Conservation (phyloP, 83 land plant species). For the Isoetes engelmannii region DNA sequence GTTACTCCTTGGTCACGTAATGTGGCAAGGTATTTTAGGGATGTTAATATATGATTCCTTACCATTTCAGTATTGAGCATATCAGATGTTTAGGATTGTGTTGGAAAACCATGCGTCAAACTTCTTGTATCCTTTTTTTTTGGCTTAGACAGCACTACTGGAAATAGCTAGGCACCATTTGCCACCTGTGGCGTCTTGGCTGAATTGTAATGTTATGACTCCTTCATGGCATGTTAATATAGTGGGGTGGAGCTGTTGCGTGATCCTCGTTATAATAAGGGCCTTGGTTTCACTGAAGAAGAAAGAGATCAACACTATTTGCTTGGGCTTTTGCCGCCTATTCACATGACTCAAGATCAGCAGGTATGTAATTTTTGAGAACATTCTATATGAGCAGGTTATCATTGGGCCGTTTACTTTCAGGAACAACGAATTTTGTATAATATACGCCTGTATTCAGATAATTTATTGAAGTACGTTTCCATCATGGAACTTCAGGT, state of each 20-base stretch:
- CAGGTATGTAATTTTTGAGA: slow-evolving; percentile 16
- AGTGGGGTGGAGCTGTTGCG: slow-evolving; percentile 39
- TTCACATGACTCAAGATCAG: slow-evolving; percentile 25
- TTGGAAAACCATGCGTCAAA: too few species aligned
- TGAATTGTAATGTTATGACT: too few species aligned
- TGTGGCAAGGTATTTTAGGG: slow-evolving; percentile 36
- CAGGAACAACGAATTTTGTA: slow-evolving; percentile 61
- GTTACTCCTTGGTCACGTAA: slow-evolving; percentile 51
- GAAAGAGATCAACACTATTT: slow-evolving; percentile 37
- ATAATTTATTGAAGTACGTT: slow-evolving; percentile 50
- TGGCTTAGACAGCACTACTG: too few species aligned
- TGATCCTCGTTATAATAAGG: slow-evolving; percentile 37
- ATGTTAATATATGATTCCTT: background rate
- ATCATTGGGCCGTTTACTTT: background rate
- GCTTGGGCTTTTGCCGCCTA: slow-evolving; percentile 36
- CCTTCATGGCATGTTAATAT: background rate
- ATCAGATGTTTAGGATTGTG: too few species aligned
- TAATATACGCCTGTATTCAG: slow-evolving; percentile 41
- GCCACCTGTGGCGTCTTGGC: background rate
- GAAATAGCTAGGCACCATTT: background rate
- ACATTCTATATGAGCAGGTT: too few species aligned
- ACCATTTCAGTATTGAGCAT: too few species aligned
- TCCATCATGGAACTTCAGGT: slow-evolving; percentile 83
- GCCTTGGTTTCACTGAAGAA: slow-evolving; percentile 27
- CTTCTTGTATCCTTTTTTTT: too few species aligned